These are phyloP conservation scores for Ceriops decandra DNA, from an alignment of 345 rosid genomes.

Conservation along the genomic window DNA sequence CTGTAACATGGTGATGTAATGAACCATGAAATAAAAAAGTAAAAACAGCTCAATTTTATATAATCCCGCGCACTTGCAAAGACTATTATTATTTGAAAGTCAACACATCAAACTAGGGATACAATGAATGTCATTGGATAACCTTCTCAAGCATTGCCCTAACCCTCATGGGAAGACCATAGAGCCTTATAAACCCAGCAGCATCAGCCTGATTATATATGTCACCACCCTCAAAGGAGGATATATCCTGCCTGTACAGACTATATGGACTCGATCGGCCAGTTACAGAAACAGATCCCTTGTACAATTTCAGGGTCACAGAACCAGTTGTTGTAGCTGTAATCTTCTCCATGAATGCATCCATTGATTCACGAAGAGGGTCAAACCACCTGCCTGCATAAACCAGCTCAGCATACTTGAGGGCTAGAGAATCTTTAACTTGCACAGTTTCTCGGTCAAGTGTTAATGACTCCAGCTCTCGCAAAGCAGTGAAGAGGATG, in stretches of 20 bases:
- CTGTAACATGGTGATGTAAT: too few relatives aligned
- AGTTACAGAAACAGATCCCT: slow-evolving; percentile 64
- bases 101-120: too few relatives aligned
- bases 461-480: slow-evolving; percentile 79
- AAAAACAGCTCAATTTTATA: too few relatives aligned
- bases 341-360: slow-evolving; percentile 83
- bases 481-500: slow-evolving; percentile 68
- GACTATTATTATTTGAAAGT: too few relatives aligned
- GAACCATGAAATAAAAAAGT: too few relatives aligned
- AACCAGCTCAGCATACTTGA: slow-evolving; percentile 85
- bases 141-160: slow-evolving; percentile 79
- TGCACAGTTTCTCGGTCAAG: slow-evolving; percentile 81
- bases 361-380: slow-evolving; percentile 74
- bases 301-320: slow-evolving; percentile 69
- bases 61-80: too few relatives aligned
- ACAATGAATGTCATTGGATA: slow-evolving; percentile 21
- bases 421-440: slow-evolving; percentile 69
- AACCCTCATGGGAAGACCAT: slow-evolving; percentile 80
- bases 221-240: slow-evolving; percentile 76
- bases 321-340: slow-evolving; percentile 71
- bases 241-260: slow-evolving; percentile 82
- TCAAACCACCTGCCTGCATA: slow-evolving; percentile 98
- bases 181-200: slow-evolving; percentile 73
- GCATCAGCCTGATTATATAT: slow-evolving; percentile 93
- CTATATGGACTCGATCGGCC: slow-evolving; percentile 67